These are phyloP conservation scores for Glonium stellatum DNA, from an alignment of 495 filamentous ascomycete species.

Conservation along the genomic window DNA sequence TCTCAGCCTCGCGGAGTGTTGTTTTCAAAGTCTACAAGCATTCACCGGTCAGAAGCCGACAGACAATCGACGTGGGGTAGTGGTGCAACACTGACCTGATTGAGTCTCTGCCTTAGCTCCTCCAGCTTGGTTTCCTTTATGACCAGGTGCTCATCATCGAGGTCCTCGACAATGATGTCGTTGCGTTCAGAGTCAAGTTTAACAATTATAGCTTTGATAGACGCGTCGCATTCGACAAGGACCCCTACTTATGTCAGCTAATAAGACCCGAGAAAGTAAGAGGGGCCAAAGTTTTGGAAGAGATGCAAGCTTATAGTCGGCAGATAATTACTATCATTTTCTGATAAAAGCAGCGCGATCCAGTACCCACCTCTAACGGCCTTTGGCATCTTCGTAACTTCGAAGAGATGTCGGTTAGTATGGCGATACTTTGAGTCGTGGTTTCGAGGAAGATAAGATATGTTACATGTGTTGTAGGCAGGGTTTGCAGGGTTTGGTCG, in stretches of 20 bases:
- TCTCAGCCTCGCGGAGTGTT: conserved; percentile 34
- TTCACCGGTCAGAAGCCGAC: not conserved
- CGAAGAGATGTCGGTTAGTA: not conserved
- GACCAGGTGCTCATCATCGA: conserved; percentile 44
- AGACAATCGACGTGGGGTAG: not conserved
- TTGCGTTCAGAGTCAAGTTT: conserved; percentile 59
- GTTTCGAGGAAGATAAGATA: not conserved
- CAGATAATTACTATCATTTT: not conserved
- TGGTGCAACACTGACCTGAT: conserved; percentile 42
- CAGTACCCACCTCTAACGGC: not conserved
- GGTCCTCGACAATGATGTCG: conserved; percentile 60
- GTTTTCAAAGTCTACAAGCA: conserved; percentile 32
- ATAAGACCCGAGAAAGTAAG: not conserved
- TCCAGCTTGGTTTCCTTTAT: conserved; percentile 49
- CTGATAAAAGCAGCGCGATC: not conserved
- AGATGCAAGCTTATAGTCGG: not conserved
- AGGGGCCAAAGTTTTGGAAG: not conserved
- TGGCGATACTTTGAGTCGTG: not conserved
- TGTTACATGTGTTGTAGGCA: not conserved
- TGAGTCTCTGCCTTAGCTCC: conserved; percentile 58
- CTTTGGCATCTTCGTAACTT: not conserved
- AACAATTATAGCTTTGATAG: conserved; percentile 68
- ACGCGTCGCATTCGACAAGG: conserved; percentile 50
- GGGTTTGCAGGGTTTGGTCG: not conserved
- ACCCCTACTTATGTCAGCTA: conserved; percentile 28